Conservation (phyloP, 208 protist genomes). For the Wallacemonas collosoma region DNA sequence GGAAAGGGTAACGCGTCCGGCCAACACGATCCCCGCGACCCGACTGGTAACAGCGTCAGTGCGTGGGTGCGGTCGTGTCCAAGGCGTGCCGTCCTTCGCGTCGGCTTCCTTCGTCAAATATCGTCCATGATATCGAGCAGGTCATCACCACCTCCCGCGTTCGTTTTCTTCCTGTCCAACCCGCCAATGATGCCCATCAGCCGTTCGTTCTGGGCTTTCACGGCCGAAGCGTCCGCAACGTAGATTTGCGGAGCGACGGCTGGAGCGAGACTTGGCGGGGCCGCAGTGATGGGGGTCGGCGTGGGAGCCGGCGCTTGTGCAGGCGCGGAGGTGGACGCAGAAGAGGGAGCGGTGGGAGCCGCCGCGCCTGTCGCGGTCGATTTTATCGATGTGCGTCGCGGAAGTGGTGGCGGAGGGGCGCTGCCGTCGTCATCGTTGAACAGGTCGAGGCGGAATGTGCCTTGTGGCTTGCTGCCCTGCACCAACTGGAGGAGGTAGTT, state of each 20-base stretch:
- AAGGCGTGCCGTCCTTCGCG: no score
- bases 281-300: background rate
- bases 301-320: background rate
- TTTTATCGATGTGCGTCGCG: constrained; percentile 1
- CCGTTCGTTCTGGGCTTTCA: constrained; percentile 54
- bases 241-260: constrained; percentile 19
- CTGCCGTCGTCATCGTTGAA: constrained; percentile 43
- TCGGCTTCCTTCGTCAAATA: constrained; percentile 27
- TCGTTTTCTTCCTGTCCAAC: constrained; percentile 20
- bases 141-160: constrained; percentile 22
- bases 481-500: constrained; percentile 60
- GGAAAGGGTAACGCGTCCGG: background rate
- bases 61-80: no score
- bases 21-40: no score
- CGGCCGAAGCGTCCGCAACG: constrained; percentile 37
- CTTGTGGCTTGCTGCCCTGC: constrained; percentile 19
- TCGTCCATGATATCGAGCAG: constrained; percentile 89
- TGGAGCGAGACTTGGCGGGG: constrained; percentile 1
- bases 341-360: background rate
- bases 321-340: background rate
- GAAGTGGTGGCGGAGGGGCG: background rate
- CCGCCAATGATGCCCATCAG: constrained; percentile 56
- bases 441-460: constrained; percentile 46
- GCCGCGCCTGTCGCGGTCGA: background rate
- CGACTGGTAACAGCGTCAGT: no score